These are phyloP conservation scores for Pontederia paniculata DNA, from an alignment of 176 grass and related monocot species.

Conservation along the genomic window DNA sequence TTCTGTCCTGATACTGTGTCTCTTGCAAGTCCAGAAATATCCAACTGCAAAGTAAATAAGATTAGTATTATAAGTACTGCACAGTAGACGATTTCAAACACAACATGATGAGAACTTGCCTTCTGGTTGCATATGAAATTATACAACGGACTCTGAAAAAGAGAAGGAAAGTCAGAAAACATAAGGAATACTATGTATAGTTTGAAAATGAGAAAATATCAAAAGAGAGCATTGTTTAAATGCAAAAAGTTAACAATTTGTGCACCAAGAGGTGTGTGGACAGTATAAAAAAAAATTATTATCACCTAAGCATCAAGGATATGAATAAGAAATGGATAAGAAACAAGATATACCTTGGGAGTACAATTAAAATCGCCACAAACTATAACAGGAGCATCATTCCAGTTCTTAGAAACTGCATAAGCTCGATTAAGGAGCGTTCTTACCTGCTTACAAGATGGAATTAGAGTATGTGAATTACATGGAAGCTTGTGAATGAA, in stretches of 20 bases:
- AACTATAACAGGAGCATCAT: constrained; percentile 78
- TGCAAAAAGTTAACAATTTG: too few relatives aligned
- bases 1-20: constrained; percentile 72
- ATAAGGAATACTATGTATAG: not conserved
- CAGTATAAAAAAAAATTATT: not conserved
- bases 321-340: not conserved
- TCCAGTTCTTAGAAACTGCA: constrained; percentile 64
- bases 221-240: not conserved
- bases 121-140: constrained; percentile 66
- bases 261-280: too few relatives aligned
- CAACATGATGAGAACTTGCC: constrained; percentile 30
- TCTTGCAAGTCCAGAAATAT: constrained; percentile 47
- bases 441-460: constrained; percentile 55
- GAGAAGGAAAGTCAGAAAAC: constrained; percentile 11
- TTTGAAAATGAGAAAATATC: not conserved
- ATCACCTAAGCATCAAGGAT: not conserved
- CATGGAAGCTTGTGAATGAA: not conserved
- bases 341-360: constrained; percentile 44
- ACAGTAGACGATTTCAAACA: not conserved
- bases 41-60: constrained; percentile 33
- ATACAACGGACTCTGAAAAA: constrained; percentile 76
- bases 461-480: constrained; percentile 19
- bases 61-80: not conserved
- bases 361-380: constrained; percentile 97
- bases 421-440: constrained; percentile 67